phyloP scores from a whole-genome alignment of 176 grass and related monocot species.

The Dendrocalamus sinicus region DNA sequence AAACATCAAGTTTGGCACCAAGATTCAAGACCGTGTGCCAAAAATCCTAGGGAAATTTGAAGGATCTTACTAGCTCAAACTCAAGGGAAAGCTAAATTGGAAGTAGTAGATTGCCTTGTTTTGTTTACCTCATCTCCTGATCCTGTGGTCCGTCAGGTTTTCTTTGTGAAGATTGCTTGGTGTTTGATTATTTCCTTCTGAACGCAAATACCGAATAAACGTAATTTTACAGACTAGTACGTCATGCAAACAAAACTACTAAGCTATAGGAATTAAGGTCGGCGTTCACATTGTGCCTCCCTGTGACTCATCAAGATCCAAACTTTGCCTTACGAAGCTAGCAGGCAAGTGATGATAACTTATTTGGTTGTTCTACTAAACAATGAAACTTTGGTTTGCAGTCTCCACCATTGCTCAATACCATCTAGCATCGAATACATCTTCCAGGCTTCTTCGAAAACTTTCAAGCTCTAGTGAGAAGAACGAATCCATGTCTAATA shows the following conservation, averaged over 20 bases:
- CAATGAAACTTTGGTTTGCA: not conserved
- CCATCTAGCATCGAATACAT: not conserved
- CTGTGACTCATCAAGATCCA: not conserved
- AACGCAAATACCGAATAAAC: not conserved
- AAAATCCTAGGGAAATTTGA: not conserved
- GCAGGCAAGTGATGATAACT: not conserved
- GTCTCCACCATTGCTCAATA: not conserved
- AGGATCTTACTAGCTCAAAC: not conserved
- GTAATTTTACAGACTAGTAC: not conserved
- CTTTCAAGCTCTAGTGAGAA: slow-evolving; percentile 44
- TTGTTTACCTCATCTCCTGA: not conserved
- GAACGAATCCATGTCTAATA: slow-evolving; percentile 64
- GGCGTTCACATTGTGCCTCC: not conserved
- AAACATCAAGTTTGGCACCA: not conserved
- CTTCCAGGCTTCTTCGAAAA: not conserved
- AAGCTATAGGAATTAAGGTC: slow-evolving; percentile 2
- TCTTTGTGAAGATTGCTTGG: not conserved
- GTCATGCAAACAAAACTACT: slow-evolving; percentile 26
- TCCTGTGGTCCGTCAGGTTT: not conserved
- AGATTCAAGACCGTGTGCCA: not conserved
- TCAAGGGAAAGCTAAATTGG: not conserved
- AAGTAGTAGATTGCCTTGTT: not conserved
- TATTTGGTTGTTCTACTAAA: not conserved
- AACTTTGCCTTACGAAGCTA: slow-evolving; percentile 4
- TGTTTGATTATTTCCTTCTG: not conserved